Percentiles rank a stretch among this genome's conserved stretches.
Evolutionary conservation across 2,329 filamentous ascomycete genomes (phyloP).

Genomic region (Hymenoscyphus infarciens): DNA sequence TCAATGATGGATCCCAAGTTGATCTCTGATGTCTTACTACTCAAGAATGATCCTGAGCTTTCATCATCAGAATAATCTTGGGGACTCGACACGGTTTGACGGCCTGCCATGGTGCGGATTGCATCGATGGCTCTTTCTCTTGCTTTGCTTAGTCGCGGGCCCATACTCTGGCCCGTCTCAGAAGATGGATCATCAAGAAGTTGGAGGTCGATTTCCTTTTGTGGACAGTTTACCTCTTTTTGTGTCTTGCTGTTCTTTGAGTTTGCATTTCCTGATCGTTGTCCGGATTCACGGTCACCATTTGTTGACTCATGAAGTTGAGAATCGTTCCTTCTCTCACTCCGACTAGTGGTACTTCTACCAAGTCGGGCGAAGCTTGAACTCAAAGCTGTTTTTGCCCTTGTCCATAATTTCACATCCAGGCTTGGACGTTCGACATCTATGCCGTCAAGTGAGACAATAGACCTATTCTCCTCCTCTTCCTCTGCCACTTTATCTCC

Average conservation of each 20-base stretch:
- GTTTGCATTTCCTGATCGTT: not conserved
- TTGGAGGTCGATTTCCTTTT: not conserved
- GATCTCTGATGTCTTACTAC: not conserved
- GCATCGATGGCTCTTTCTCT: not conserved
- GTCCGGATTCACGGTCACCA: not conserved
- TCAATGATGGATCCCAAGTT: not conserved
- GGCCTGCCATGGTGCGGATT: not conserved
- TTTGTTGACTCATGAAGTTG: not conserved
- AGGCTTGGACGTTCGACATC: not conserved
- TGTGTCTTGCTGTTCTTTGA: not conserved
- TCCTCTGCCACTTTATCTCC: not conserved
- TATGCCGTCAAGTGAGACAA: constrained; percentile 4
- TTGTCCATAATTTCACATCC: constrained; percentile 1
- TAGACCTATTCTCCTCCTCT: not conserved
- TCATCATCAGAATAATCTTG: not conserved
- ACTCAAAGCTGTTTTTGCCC: not conserved
- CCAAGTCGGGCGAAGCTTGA: not conserved
- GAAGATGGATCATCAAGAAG: not conserved
- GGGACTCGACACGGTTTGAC: not conserved
- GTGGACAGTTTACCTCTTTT: not conserved
- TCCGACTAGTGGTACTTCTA: not conserved
- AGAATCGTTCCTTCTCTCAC: not conserved
- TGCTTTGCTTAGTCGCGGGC: not conserved
- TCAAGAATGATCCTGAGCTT: not conserved
- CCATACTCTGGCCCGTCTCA: not conserved